A percentile compares a stretch with the other conserved stretches of the same genome.
Conservation (phyloP, 1,284 basidiomycete genomes). For the Moesziomyces globuligerus region DNA sequence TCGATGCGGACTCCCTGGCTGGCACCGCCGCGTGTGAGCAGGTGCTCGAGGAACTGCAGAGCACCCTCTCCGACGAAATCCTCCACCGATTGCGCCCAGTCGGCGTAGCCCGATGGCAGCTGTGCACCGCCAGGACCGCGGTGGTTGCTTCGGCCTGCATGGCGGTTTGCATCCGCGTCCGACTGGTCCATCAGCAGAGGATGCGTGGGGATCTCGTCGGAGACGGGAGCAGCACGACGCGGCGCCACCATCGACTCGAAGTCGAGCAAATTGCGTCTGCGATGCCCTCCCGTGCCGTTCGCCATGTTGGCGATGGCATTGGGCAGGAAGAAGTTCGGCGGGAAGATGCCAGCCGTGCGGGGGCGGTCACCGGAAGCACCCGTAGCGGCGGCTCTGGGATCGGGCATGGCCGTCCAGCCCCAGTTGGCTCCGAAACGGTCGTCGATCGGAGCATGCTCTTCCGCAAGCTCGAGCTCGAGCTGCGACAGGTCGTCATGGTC, state of each 20-base stretch:
- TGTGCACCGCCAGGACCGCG: conserved; percentile 15
- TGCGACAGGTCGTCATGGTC: conserved; percentile 56
- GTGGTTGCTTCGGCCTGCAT: conserved; percentile 19
- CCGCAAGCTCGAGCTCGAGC: conserved; percentile 61
- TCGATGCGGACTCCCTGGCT: conserved; percentile 59
- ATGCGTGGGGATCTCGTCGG: conserved; percentile 73
- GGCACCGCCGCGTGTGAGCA: conserved; percentile 69
- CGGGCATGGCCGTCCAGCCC: conserved; percentile 56
- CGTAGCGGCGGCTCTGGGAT: conserved; percentile 12
- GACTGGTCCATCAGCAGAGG: conserved; percentile 78
- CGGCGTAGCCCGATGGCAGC: conserved; percentile 25
- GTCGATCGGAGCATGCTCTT: conserved; percentile 47
- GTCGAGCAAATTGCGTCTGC: conserved; percentile 44
- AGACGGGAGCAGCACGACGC: conserved; percentile 25
- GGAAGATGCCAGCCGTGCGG: conserved; percentile 23
- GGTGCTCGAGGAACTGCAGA: conserved; percentile 82
- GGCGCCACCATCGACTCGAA: conserved; percentile 46
- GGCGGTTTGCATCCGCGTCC: conserved; percentile 32
- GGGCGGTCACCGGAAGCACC: conserved; percentile 21
- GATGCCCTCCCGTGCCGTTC: conserved; percentile 29
- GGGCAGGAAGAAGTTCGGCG: conserved; percentile 56
- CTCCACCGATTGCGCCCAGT: conserved; percentile 77
- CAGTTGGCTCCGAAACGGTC: conserved; percentile 66
- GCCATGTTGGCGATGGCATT: conserved; percentile 30
- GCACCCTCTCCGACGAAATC: conserved; percentile 83